Conservation (phyloP, 495 filamentous ascomycete species). For the Xylaria flabelliformis region DNA sequence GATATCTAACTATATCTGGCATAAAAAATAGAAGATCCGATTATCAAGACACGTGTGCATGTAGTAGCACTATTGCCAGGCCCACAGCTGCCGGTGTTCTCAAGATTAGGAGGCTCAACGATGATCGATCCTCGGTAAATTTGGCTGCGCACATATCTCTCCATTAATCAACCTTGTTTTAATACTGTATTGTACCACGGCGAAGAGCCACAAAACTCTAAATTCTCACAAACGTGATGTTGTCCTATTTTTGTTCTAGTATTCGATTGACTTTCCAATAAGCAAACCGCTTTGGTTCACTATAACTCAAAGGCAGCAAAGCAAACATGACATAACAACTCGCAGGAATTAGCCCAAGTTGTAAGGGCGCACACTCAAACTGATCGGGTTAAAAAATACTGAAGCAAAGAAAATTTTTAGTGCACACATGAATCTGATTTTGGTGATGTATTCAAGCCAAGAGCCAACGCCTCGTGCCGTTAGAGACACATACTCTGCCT, state of each 20-base stretch:
- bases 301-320: background rate
- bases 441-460: constrained; percentile 2
- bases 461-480: background rate
- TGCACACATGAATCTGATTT: background rate
- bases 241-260: background rate
- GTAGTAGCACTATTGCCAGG: background rate
- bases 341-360: background rate
- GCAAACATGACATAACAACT: background rate
- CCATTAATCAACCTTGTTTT: constrained; percentile 5
- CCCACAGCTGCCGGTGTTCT: background rate
- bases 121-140: background rate
- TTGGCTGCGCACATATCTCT: background rate
- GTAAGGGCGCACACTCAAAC: background rate
- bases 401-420: background rate
- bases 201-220: background rate
- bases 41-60: background rate
- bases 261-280: background rate
- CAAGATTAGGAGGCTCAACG: background rate
- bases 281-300: background rate
- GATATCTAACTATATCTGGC: background rate
- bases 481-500: constrained; percentile 3
- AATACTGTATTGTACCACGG: background rate
- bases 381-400: background rate
- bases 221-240: background rate
- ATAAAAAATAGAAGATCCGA: background rate